These are phyloP conservation scores for Chlorella vulgaris DNA, from an alignment of 139 green algal genomes.

Conservation along the genomic window DNA sequence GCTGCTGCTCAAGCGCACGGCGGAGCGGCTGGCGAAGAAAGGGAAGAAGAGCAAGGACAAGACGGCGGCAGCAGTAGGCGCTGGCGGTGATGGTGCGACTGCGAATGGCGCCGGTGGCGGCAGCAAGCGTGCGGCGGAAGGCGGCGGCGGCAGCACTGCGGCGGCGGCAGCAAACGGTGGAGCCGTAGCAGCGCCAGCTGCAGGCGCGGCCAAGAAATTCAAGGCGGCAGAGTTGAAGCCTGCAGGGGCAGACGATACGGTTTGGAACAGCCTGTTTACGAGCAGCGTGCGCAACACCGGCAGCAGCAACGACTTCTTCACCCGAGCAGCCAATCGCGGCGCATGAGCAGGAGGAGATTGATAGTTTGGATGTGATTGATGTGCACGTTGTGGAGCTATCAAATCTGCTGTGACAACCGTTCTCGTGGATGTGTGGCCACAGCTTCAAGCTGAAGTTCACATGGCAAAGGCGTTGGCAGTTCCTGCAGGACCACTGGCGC, in stretches of 20 bases:
- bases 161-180: too few species aligned
- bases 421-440: too few species aligned
- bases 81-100: too few species aligned
- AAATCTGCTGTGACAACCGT: too few species aligned
- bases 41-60: constrained; percentile 32
- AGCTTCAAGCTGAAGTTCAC: too few species aligned
- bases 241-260: constrained; percentile 22
- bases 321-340: not conserved
- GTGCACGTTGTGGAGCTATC: too few species aligned
- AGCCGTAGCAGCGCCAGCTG: not conserved
- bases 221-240: constrained; percentile 33
- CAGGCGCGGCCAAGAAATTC: constrained; percentile 30
- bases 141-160: too few species aligned
- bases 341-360: too few species aligned
- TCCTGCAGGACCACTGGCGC: too few species aligned
- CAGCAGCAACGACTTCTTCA: constrained; percentile 30
- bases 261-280: constrained; percentile 47
- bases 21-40: constrained; percentile 34
- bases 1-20: constrained; percentile 45
- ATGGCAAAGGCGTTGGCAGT: too few species aligned
- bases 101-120: too few species aligned
- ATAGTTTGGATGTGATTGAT: too few species aligned
- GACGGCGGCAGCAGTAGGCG: not conserved
- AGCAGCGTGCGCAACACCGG: constrained; percentile 6
- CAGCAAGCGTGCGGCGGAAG: constrained; percentile 13